phyloP scores from a whole-genome alignment of 2,329 filamentous ascomycete genomes.

The Colletotrichum sp. region DNA sequence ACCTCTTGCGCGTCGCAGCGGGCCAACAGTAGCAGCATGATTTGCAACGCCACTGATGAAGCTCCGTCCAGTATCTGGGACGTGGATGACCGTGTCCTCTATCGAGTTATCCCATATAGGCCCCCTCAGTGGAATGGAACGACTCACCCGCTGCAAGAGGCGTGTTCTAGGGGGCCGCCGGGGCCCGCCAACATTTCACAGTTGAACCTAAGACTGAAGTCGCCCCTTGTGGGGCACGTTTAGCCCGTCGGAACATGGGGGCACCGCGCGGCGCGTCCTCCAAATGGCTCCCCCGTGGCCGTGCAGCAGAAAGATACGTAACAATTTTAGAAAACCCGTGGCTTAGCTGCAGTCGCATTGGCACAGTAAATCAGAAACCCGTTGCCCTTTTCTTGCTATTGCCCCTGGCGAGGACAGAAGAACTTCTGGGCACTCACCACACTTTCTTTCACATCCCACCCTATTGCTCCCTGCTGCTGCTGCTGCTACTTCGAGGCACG shows the following conservation, averaged over 20 bases:
- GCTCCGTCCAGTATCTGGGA: background rate
- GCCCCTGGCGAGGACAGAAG: constrained; percentile 8
- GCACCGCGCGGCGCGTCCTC: constrained; percentile 13
- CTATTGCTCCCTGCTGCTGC: background rate
- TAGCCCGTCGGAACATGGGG: constrained; percentile 8
- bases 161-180: background rate
- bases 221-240: constrained; percentile 5
- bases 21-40: background rate
- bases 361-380: constrained; percentile 11
- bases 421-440: background rate
- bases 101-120: background rate
- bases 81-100: background rate
- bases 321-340: constrained; percentile 12
- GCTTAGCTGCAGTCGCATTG: constrained; percentile 15
- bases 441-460: background rate
- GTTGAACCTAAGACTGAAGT: background rate
- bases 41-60: background rate
- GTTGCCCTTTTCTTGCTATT: background rate
- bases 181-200: background rate
- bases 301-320: constrained; percentile 20
- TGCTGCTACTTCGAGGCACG: background rate
- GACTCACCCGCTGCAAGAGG: background rate
- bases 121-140: background rate
- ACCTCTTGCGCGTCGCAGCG: background rate
- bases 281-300: constrained; percentile 14